Base-by-base conservation (phyloP, 2,329 filamentous ascomycete genomes). In the Neobulgaria alba region DNA sequence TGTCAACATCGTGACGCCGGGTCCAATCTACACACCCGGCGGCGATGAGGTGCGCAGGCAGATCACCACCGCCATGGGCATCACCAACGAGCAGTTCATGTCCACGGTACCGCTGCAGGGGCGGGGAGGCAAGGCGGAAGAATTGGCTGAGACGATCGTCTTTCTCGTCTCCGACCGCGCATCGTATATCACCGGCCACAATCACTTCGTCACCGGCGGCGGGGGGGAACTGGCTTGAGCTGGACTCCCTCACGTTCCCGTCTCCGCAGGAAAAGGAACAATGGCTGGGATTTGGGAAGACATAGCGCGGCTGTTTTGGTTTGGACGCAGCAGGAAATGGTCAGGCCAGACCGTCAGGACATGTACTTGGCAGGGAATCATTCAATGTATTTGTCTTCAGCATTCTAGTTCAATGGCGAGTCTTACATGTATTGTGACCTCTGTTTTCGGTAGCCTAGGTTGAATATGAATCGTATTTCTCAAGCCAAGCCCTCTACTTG, bases 1-100 rank as follows among this genome's bases (percentile, higher is more conserved):
- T 33, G 31, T 33, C 31, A 33, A 33, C 31, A 33, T 33, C 31
- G 31, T 33, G 31, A 33, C 31, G 31, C 31, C 31, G 12, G 31
- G 31, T 18, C 31, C 31, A 33, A 16, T 33, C 31, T 33, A 33
- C 31, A 26, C 23, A 26, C 23, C 17, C 18, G 33, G 33, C 33
- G 33, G 17, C 33, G 33, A 36, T 36, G 33, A 23, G 16, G 16
- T 36, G 18, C 33, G 33, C 33, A 36, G 23, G 33, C 33, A 36
- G 33, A 36, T 36, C 33, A 36, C 19, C 18, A 23, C 33, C 33
- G 33, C 33, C 33, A 36, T 36, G 19, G 33, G 33, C 33, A 36
- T 36, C 33, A 36, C 33, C 33, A 18, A 36, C 33, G 14, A 36
- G 33, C 33, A 36, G 33, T 36, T 36, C 33, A 36, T 36, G 33